Evolutionary conservation across 257 asterid genomes (phyloP).

Genomic region (Solanum dulcamara): DNA sequence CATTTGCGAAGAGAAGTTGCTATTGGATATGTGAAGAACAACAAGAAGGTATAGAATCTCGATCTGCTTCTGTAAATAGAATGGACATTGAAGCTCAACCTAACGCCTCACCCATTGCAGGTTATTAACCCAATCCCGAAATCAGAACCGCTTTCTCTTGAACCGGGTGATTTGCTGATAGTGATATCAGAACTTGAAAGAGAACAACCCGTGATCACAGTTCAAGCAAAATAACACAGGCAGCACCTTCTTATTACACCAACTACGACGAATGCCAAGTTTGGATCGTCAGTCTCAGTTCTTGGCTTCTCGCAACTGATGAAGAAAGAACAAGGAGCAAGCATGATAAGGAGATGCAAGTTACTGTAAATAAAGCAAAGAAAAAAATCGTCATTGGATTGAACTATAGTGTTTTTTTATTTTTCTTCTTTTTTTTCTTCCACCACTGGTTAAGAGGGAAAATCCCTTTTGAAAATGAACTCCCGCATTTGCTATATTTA

Average conservation of each 20-base stretch:
- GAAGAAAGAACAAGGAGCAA: neutral
- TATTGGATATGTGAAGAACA: conserved; percentile 72
- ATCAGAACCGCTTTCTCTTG: conserved; percentile 54
- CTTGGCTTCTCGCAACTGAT: neutral
- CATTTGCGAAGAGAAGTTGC: conserved; percentile 86
- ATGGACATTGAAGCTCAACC: neutral
- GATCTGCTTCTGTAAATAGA: neutral
- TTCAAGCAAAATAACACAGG: neutral
- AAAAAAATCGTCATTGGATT: neutral
- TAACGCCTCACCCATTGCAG: conserved; percentile 24
- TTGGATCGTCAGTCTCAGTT: neutral
- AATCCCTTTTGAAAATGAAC: neutral
- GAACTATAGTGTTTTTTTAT: neutral
- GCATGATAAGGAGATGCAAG: neutral
- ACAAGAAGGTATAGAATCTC: conserved; percentile 44
- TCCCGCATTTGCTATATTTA: no score
- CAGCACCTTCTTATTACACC: neutral
- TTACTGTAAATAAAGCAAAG: neutral
- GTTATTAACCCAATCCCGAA: conserved; percentile 80
- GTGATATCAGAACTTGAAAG: conserved; percentile 91
- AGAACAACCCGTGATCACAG: conserved; percentile 39
- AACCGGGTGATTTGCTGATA: conserved; percentile 44
- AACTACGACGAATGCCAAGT: neutral
- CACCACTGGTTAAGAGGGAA: neutral
- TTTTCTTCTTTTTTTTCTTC: neutral